Percentiles rank a stretch among this genome's conserved stretches.
Evolutionary conservation across 805 yeast genomes (phyloP).

Genomic region (Saccharomyces cerevisiae): DNA sequence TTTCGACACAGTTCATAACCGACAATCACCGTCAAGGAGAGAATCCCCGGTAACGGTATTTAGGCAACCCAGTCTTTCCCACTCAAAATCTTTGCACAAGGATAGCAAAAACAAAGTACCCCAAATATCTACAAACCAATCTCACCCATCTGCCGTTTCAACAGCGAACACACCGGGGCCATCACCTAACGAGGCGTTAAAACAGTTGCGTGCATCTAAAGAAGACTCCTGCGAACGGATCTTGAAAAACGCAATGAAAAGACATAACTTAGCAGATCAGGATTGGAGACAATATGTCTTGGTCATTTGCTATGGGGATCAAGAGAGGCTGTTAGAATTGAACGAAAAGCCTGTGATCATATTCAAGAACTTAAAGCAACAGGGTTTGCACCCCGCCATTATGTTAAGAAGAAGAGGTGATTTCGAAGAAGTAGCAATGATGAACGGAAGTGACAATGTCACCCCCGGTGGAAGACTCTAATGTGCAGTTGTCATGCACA

Average conservation of each 20-base stretch:
- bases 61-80: not conserved
- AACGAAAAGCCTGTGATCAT: conserved; percentile 85
- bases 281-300: conserved; percentile 87
- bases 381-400: conserved; percentile 82
- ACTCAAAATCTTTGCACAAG: not conserved
- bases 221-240: conserved; percentile 89
- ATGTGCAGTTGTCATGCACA: not conserved
- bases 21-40: not conserved
- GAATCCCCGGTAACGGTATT: not conserved
- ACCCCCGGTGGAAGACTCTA: conserved; percentile 27
- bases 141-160: not conserved
- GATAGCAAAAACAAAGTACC: not conserved
- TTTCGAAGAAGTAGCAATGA: conserved; percentile 23
- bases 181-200: conserved; percentile 53
- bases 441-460: conserved; percentile 9
- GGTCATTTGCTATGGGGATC: conserved; percentile 84
- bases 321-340: conserved; percentile 71
- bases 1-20: conserved; percentile 8
- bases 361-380: conserved; percentile 75
- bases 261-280: conserved; percentile 66
- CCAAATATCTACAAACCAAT: not conserved
- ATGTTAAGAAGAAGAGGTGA: conserved; percentile 83
- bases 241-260: conserved; percentile 77
- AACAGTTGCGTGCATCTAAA: conserved; percentile 74
- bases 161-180: conserved; percentile 5